Evolutionary conservation across 768 basidiomycete species (phyloP).

Genomic region (Termitomyces sp.): DNA sequence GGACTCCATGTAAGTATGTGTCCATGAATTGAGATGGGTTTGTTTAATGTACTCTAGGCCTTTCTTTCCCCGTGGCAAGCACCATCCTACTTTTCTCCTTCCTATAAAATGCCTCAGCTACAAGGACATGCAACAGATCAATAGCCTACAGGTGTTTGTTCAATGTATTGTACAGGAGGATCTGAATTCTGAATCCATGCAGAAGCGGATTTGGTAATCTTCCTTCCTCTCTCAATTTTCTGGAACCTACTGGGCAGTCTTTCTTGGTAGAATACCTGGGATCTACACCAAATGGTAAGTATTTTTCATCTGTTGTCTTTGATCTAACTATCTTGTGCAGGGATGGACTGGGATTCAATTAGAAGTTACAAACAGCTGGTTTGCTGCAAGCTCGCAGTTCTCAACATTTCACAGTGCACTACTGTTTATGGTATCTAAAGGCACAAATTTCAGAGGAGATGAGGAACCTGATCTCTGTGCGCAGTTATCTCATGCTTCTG

Average conservation of each 20-base stretch:
- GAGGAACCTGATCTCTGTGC: too few relatives aligned
- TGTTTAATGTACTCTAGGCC: neutral
- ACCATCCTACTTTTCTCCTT: neutral
- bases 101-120: neutral
- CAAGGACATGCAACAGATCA: neutral
- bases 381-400: neutral
- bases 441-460: neutral
- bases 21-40: neutral
- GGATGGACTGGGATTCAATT: neutral
- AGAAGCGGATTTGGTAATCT: neutral
- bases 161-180: neutral
- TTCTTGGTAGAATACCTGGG: neutral
- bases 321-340: neutral
- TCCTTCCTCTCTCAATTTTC: neutral
- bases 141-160: neutral
- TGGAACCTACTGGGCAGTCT: neutral
- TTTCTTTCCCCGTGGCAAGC: neutral
- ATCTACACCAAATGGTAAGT: neutral
- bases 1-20: neutral
- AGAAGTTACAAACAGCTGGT: neutral
- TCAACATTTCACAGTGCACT: neutral
- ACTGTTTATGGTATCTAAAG: neutral
- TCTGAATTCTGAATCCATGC: neutral
- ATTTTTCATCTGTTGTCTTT: neutral
- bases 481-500: too few relatives aligned